A percentile compares a stretch with the other conserved stretches of the same genome.
These are phyloP conservation scores for Nakazawaea molendinolei DNA, from an alignment of 805 yeast species.

Conservation along the genomic window DNA sequence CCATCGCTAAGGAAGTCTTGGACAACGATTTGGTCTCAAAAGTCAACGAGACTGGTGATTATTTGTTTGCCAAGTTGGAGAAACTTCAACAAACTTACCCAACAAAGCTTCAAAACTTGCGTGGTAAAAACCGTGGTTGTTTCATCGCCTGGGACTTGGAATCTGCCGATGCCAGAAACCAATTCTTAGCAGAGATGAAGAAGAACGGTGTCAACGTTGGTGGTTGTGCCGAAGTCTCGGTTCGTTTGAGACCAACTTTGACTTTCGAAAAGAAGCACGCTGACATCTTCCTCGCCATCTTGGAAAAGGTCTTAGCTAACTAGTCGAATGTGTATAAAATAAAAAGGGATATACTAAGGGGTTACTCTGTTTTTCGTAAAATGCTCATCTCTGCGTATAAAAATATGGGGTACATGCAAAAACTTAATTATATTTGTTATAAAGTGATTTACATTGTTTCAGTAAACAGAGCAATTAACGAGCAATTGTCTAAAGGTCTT, in stretches of 20 bases:
- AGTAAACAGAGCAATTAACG: background rate
- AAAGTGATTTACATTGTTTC: too few relatives aligned
- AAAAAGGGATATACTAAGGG: background rate
- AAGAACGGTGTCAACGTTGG: constrained; percentile 57
- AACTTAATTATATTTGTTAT: too few relatives aligned
- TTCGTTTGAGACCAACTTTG: constrained; percentile 61
- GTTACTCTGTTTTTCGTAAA: background rate
- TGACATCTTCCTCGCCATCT: constrained; percentile 42
- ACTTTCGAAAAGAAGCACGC: constrained; percentile 57
- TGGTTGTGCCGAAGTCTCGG: constrained; percentile 54
- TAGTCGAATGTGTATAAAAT: background rate
- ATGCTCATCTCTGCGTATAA: background rate
- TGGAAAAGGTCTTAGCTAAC: constrained; percentile 26
- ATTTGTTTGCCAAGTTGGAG: constrained; percentile 39
- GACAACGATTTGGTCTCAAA: constrained; percentile 42
- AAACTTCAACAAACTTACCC: constrained; percentile 34
- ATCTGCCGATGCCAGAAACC: constrained; percentile 36
- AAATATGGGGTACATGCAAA: too few relatives aligned
- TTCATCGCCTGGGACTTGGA: constrained; percentile 61
- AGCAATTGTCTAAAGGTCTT: too few relatives aligned
- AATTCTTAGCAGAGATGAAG: constrained; percentile 38
- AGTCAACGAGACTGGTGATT: constrained; percentile 47
- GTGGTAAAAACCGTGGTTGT: constrained; percentile 60
- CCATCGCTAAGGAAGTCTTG: constrained; percentile 48
- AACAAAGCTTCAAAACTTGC: constrained; percentile 36